Percentiles rank a stretch among this genome's conserved stretches.
phyloP scores from a whole-genome alignment of 805 yeast genomes.

The Candida railenensis region DNA sequence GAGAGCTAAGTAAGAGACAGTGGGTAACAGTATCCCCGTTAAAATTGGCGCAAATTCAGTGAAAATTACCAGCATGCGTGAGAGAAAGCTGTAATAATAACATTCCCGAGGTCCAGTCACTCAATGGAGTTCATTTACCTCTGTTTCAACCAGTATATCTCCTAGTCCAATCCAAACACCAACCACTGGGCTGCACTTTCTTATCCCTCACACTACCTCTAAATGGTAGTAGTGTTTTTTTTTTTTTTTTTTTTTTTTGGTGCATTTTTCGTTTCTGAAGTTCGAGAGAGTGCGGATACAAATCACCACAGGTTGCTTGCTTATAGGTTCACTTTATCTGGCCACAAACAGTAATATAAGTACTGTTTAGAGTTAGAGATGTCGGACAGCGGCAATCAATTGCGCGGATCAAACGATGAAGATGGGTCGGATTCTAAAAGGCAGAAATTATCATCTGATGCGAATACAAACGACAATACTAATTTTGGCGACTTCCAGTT shows the following conservation, averaged over 20 bases:
- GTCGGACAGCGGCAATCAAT: slow-evolving; percentile 1
- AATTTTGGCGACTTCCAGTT: background rate
- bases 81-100: no score
- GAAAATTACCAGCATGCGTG: no score
- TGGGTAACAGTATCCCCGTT: no score
- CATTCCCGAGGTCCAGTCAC: no score
- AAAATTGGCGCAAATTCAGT: no score
- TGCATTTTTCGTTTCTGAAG: background rate
- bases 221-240: background rate
- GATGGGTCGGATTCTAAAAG: background rate
- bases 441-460: background rate
- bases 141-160: no score
- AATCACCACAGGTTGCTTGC: no score
- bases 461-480: background rate
- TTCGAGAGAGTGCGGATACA: background rate
- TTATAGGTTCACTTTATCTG: no score
- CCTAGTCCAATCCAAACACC: background rate
- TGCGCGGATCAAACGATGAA: background rate
- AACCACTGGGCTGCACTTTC: no score
- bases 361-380: background rate
- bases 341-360: no score
- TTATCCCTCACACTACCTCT: background rate
- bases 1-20: no score
- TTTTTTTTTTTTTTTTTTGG: background rate
- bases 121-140: no score